Conservation (phyloP, 768 basidiomycete species). For the Agrocybe praecox region DNA sequence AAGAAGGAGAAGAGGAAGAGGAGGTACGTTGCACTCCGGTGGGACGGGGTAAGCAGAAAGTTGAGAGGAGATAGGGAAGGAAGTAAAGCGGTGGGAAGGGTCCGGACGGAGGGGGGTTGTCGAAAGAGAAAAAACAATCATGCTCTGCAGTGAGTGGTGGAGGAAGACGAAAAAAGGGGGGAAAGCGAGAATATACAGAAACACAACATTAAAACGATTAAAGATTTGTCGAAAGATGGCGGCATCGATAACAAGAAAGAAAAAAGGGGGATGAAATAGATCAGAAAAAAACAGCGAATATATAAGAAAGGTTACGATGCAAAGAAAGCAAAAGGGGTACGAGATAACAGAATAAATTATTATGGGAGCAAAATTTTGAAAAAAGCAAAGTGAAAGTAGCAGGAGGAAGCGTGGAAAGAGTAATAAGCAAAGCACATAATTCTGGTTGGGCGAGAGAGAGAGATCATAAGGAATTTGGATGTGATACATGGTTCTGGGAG, state of each 20-base stretch:
- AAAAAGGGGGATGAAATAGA: conserved; percentile 8
- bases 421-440: no score
- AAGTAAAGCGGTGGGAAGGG: neutral
- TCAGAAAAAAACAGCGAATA: conserved; percentile 17
- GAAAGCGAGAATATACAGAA: neutral
- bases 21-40: no score
- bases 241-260: conserved; percentile 19
- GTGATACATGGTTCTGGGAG: conserved; percentile 8
- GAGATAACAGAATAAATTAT: no score
- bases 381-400: neutral
- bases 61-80: neutral
- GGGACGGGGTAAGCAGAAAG: no score
- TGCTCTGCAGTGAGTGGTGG: neutral
- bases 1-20: no score
- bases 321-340: neutral
- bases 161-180: neutral
- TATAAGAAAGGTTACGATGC: conserved; percentile 18
- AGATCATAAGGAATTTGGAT: neutral
- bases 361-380: neutral
- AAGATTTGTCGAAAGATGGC: conserved; percentile 15
- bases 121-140: neutral
- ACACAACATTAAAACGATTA: neutral
- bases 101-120: neutral
- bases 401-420: no score
- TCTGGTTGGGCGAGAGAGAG: no score